Conservation (phyloP, 2,329 filamentous ascomycete species). For the Herpotrichia juniperi region DNA sequence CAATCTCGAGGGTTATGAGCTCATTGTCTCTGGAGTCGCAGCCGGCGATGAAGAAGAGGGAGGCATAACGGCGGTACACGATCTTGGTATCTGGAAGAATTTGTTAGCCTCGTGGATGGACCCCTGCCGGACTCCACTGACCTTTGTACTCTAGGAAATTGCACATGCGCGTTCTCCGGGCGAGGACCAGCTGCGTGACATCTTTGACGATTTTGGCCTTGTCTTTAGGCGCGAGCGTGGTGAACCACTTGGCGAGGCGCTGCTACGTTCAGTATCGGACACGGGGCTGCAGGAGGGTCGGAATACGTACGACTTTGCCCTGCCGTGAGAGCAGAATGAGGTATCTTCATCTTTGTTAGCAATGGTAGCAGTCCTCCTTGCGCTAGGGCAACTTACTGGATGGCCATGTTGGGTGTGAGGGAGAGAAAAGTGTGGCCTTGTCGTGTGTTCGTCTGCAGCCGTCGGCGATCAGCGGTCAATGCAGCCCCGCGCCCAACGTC, state of each 20-base stretch:
- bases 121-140: constrained; percentile 46
- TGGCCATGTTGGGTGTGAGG: constrained; percentile 54
- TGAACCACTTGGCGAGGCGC: constrained; percentile 99
- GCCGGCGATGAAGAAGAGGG: constrained; percentile 98
- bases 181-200: constrained; percentile 95
- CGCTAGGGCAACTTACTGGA: constrained; percentile 54
- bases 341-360: constrained; percentile 66
- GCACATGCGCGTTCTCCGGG: constrained; percentile 97
- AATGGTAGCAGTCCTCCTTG: constrained; percentile 12
- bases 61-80: constrained; percentile 97
- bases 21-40: constrained; percentile 98
- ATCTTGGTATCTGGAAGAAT: constrained; percentile 83
- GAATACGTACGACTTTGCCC: constrained; percentile 90
- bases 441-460: constrained; percentile 21
- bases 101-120: constrained; percentile 32
- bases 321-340: constrained; percentile 96
- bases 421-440: constrained; percentile 12
- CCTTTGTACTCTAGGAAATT: constrained; percentile 99
- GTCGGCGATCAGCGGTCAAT: constrained; percentile 23
- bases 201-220: constrained; percentile 99
- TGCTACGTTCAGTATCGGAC: constrained; percentile 53
- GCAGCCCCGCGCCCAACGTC: constrained; percentile 17
- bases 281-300: constrained; percentile 21
- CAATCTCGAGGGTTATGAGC: constrained; percentile 96
- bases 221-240: constrained; percentile 93